phyloP scores from a whole-genome alignment of 768 basidiomycete species.

The Mycena epipterygia region DNA sequence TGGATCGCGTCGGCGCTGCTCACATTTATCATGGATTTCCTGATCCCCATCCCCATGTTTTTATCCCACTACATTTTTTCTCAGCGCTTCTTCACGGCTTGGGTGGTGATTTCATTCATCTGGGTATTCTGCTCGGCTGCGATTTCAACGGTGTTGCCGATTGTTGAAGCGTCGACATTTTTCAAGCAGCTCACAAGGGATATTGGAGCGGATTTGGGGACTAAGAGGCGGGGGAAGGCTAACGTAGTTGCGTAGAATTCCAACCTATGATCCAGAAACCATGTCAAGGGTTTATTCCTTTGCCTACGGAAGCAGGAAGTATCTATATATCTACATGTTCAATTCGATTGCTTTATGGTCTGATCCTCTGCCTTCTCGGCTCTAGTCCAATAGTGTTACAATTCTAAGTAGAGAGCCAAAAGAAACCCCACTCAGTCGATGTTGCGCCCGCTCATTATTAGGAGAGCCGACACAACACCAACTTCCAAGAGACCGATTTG shows the following conservation, averaged over 20 bases:
- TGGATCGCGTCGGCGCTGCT: constrained; percentile 17
- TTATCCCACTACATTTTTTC: constrained; percentile 25
- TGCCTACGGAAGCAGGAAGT: too few relatives aligned
- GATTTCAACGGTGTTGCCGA: constrained; percentile 13
- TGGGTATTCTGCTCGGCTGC: constrained; percentile 25
- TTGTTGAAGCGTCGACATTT: constrained; percentile 22
- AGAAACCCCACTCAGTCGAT: not conserved
- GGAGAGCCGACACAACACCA: constrained; percentile 11
- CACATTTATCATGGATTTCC: constrained; percentile 17
- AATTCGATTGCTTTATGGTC: too few relatives aligned
- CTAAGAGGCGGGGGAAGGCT: not conserved
- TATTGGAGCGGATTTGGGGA: not conserved
- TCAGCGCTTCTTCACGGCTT: constrained; percentile 18
- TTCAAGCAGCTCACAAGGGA: constrained; percentile 13
- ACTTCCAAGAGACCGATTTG: constrained; percentile 26
- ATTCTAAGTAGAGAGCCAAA: not conserved
- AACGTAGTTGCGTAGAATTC: not conserved
- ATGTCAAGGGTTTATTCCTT: too few relatives aligned
- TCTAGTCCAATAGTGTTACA: too few relatives aligned
- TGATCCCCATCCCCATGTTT: constrained; percentile 28
- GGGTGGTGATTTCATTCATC: constrained; percentile 26
- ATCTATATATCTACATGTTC: too few relatives aligned
- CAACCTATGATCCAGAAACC: not conserved
- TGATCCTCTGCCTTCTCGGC: too few relatives aligned
- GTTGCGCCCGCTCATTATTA: constrained; percentile 27